Percentiles rank a stretch among this genome's conserved stretches.
phyloP scores from a whole-genome alignment of 257 asterid genomes.

The Solanum chilense region DNA sequence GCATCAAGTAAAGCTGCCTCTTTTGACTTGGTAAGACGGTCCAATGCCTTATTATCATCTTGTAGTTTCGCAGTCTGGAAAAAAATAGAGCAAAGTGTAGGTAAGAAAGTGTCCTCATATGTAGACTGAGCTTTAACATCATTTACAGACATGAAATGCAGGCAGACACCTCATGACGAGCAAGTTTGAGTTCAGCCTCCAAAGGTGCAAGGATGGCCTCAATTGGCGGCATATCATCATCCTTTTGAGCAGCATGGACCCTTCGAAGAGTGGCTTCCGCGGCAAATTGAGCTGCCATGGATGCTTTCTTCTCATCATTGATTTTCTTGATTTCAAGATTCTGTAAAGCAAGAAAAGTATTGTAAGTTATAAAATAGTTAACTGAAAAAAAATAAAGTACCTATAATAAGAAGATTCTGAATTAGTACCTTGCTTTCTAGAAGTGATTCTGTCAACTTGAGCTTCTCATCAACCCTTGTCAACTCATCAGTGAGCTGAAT shows the following conservation, averaged over 20 bases:
- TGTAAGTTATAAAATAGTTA: not conserved
- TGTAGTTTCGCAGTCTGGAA: conserved; percentile 79
- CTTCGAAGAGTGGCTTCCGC: conserved; percentile 98
- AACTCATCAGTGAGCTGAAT: conserved; percentile 75
- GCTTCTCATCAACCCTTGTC: conserved; percentile 76
- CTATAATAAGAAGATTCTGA: not conserved
- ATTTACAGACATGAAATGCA: not conserved
- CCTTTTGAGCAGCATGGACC: conserved; percentile 93
- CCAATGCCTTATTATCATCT: conserved; percentile 92
- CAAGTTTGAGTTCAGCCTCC: conserved; percentile 95
- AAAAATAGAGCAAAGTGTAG: not conserved
- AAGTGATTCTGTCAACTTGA: conserved; percentile 77
- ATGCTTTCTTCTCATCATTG: conserved; percentile 93
- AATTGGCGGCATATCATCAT: conserved; percentile 97
- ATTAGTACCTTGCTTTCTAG: conserved; percentile 76
- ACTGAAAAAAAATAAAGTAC: not conserved
- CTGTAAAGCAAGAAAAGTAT: conserved; percentile 21
- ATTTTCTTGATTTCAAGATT: conserved; percentile 96
- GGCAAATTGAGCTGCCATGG: conserved; percentile 98
- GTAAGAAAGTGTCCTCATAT: not conserved
- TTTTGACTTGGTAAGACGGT: conserved; percentile 89
- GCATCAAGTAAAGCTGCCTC: conserved; percentile 97
- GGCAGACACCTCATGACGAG: conserved; percentile 76
- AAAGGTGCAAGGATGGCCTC: conserved; percentile 95
- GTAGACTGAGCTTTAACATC: not conserved